Evolutionary conservation across 1,284 basidiomycete genomes (phyloP).

Genomic region (Microbotryum silenes-acaulis): DNA sequence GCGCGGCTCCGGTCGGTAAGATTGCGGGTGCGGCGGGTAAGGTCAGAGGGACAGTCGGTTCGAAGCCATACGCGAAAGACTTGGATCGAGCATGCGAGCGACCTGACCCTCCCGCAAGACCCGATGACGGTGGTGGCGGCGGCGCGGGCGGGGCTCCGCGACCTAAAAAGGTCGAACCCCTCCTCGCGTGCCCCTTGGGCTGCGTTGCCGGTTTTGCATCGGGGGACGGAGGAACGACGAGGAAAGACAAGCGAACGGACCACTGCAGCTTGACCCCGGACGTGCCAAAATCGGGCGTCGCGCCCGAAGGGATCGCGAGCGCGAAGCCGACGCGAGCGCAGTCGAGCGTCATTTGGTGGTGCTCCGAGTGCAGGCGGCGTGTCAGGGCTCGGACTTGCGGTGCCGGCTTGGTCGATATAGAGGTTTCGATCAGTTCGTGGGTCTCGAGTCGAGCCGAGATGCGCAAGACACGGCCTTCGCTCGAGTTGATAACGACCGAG

Average conservation of each 20-base stretch:
- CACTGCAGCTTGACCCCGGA: constrained; percentile 68
- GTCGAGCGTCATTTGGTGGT: constrained; percentile 64
- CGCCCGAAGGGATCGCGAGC: constrained; percentile 81
- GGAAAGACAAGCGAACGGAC: constrained; percentile 70
- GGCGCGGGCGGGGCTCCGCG: constrained; percentile 49
- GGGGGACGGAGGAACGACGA: constrained; percentile 57
- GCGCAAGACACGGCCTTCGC: constrained; percentile 57
- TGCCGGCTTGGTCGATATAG: constrained; percentile 46
- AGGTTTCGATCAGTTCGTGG: constrained; percentile 64
- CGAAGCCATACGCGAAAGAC: constrained; percentile 35
- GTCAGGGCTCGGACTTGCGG: constrained; percentile 40
- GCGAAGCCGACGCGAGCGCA: constrained; percentile 69
- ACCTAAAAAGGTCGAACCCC: neutral
- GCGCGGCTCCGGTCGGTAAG: constrained; percentile 32
- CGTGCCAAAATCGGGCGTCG: constrained; percentile 64
- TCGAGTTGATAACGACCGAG: constrained; percentile 73
- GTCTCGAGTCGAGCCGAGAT: constrained; percentile 76
- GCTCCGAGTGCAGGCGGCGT: constrained; percentile 68
- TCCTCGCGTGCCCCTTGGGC: constrained; percentile 57
- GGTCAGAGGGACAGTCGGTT: constrained; percentile 30
- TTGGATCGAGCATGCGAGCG: constrained; percentile 29
- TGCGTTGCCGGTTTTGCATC: constrained; percentile 45
- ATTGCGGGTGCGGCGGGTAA: constrained; percentile 26
- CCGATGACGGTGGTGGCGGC: constrained; percentile 45
- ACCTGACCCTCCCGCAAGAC: constrained; percentile 2